Evolutionary conservation across 2,329 filamentous ascomycete genomes (phyloP), one percentile per base, ranked within the genome.

Genomic region (Sarocladiaceae sp.): DNA sequence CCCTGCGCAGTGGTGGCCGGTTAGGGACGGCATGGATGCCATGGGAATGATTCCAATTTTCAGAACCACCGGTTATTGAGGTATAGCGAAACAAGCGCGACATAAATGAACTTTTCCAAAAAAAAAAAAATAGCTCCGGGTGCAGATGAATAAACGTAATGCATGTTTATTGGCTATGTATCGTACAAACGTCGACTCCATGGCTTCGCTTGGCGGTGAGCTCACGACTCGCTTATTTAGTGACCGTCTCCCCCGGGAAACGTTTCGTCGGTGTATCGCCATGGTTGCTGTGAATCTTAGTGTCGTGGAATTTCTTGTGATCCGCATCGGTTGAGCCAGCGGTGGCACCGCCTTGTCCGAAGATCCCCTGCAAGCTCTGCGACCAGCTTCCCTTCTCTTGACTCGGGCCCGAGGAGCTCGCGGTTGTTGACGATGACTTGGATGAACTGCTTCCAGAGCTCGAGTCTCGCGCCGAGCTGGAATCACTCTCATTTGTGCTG

Each of bases 321-420:
- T 11, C 25, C 39, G 53, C 26, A 5, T 35, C 51, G 20, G 10
- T 17, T 20, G 56, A 54, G 1, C 55, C 56, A 1, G 56, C 49
- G 15, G 53, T 53, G 1, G 53, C 25, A 2, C 62, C 61, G 2
- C 64, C 60, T 12, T 58, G 60, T 0, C 59, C 57, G 36, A 66
- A 63, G 1, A 62, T 12, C 13, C 63, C 52, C 11, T 57, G 55
- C 33, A 63, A 33, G 26, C 36, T 54, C 26, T 57, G 29, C 25
- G 52, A 55, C 1, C 50, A 36, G 39, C 25, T 44, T 12, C 40
- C 3, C 17, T 22, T 20, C 6, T 8, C n/a, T 15, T 50, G n/a
- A n/a, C n/a, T n/a, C n/a, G n/a, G n/a, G n/a, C n/a, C n/a, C 20
- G 46, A 8, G 35, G 26, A 20, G 25, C 18, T 31, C 31, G 13